Evolutionary conservation across 805 yeast genomes (phyloP), one percentile per base, ranked within the genome.

Genomic region (Nakazawaea ambrosiae): DNA sequence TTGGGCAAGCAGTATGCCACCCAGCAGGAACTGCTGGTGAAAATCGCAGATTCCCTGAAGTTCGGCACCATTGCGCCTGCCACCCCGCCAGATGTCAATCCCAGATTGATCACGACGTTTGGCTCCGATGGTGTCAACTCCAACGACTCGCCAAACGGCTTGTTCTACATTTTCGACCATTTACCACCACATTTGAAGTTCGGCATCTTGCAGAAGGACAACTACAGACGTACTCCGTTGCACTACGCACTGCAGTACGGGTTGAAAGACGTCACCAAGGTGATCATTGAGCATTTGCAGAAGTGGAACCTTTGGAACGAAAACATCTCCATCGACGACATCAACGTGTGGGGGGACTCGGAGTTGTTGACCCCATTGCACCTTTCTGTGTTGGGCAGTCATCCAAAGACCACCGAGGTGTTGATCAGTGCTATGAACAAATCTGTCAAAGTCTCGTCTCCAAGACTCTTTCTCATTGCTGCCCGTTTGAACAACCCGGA

Each of bases 171-270:
- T 23, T 65, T 88, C 38, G 62, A 68, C 12, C 66, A 69, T 32
- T 55, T 87, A 16, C 77, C 75, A 1, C 66, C 68, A 1, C 70
- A 68, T 44, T 61, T 75, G 43, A 69, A 78, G 42, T 60, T 68
- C 18, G 68, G 72, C 2, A 62, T 89, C 17, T 59, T 79, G 33
- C 79, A 81, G 36, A 73, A 71, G 31, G 97, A 89, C 55, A 78
- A 73, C 41, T 84, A 86, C 53, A 68, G 68, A 44, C 70, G 96
- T 43, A 83, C 96, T 0, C 95, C 97, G 0, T 63, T 90, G 39
- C 97, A 90, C 60, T 89, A 89, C 55, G 80, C 95, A 15, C 79
- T 92, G 2, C 92, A 86, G 49, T 87, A 78, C 55, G 97, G 97
- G 0, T 65, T 89, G 39, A 75, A 72, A 40, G 75, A 73, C 36